These are phyloP conservation scores for Cymbopogon citratus DNA, from an alignment of 176 grass and related monocot genomes.

Conservation along the genomic window DNA sequence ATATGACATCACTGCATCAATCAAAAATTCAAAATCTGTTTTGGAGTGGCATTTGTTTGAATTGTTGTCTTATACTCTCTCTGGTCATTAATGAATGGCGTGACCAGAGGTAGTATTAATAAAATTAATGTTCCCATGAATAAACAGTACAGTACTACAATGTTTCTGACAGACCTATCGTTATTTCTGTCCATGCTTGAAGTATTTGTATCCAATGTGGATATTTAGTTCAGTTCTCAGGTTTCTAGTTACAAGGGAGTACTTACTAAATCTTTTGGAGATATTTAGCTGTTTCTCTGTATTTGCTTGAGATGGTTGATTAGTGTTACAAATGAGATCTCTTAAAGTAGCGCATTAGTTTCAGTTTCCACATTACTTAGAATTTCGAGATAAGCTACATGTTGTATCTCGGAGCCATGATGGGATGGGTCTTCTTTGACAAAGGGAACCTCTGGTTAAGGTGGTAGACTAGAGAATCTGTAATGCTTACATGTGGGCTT, in stretches of 20 bases:
- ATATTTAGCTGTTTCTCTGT: background rate
- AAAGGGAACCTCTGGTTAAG: too few relatives aligned
- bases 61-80: background rate
- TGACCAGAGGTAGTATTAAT: background rate
- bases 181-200: background rate
- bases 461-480: background rate
- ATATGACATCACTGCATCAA: background rate
- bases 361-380: background rate
- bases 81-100: background rate
- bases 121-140: background rate
- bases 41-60: background rate
- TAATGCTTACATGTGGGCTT: background rate
- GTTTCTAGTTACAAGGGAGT: background rate
- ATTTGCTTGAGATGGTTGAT: background rate
- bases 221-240: background rate
- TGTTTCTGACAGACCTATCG: background rate
- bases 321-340: background rate
- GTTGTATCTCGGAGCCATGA: background rate
- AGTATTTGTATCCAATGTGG: background rate
- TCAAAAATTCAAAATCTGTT: background rate
- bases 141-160: background rate
- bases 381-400: background rate
- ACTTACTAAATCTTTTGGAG: background rate
- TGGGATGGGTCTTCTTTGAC: too few relatives aligned
- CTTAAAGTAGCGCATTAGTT: background rate